Evolutionary conservation across 1,284 basidiomycete genomes (phyloP), one percentile per base, ranked within the genome.

Genomic region (Moniliella sp.): DNA sequence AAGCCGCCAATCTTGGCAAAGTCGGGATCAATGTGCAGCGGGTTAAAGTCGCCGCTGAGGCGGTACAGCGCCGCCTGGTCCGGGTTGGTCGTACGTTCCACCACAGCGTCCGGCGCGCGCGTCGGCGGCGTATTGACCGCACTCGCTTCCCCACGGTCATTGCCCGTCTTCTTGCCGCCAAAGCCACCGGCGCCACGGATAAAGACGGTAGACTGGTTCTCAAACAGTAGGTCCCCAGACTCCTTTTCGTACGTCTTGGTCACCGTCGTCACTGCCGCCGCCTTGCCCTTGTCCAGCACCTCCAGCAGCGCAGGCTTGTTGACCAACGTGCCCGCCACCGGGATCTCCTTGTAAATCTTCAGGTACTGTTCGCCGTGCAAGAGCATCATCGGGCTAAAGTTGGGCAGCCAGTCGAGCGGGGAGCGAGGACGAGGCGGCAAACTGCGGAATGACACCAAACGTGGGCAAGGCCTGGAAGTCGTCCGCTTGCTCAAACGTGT

Each of bases 291-390:
- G 50, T 53, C 50, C 23, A 53, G 46, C 2, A 79, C 80, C 63
- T 65, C 63, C 25, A 64, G 42, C 26, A 70, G 50, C 34, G 61
- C 70, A 7, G 75, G 70, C 50, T 77, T 68, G 61, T 72, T 88
- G 26, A 82, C 68, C 19, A 94, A 66, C n/a, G 75, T 74, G 2
- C 73, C 86, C 40, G 69, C 75, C 0, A 80, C 83, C 0, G 88
- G 86, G 45, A 94, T 80, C 0, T 77, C 74, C 35, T 66, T 74
- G 56, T 80, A 78, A 63, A 97, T 83, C 41, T 74, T 69, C 40
- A 99, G 66, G 62, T 82, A 94, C 60, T 97, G 91, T 62, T 99
- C 88, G 37, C 88, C 88, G 62, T 99, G 91, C 16, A 99, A 69
- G n/a, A 97, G 68, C 65, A 84, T 93, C 40, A 83, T 80, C 71